These are phyloP conservation scores for Talaromyces islandicus DNA, from an alignment of 2,329 filamentous ascomycete genomes.

Conservation along the genomic window DNA sequence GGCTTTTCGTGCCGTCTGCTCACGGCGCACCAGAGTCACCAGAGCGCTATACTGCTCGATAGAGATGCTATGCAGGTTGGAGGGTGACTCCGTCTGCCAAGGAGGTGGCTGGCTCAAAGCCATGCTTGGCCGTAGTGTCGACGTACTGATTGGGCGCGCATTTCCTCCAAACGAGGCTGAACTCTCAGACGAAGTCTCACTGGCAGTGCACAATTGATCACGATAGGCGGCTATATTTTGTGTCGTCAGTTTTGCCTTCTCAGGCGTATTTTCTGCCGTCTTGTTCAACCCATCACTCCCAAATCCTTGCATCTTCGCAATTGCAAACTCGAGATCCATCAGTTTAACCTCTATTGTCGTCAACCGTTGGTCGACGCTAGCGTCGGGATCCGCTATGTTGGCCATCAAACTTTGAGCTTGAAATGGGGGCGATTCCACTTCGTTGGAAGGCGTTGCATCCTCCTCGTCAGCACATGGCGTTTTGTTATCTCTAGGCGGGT, in stretches of 20 bases:
- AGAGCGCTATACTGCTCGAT: slow-evolving; percentile 44
- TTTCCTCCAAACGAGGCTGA: slow-evolving; percentile 8
- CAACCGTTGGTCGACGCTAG: slow-evolving; percentile 41
- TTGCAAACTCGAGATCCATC: slow-evolving; percentile 45
- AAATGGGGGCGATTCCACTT: slow-evolving; percentile 21
- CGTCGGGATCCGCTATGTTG: slow-evolving; percentile 34
- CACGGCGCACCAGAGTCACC: slow-evolving; percentile 39
- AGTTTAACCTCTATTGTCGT: slow-evolving; percentile 46
- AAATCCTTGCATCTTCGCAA: slow-evolving; percentile 41
- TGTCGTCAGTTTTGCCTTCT: slow-evolving; percentile 4
- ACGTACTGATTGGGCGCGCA: slow-evolving; percentile 23
- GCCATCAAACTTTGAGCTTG: slow-evolving; percentile 34
- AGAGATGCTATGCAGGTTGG: slow-evolving; percentile 32
- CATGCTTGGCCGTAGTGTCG: slow-evolving; percentile 17
- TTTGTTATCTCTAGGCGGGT: not conserved
- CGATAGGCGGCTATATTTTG: not conserved
- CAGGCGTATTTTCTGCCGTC: slow-evolving; percentile 8
- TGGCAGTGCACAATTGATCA: slow-evolving; percentile 10
- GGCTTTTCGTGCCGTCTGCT: slow-evolving; percentile 40
- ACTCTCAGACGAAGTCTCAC: slow-evolving; percentile 11
- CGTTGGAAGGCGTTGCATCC: slow-evolving; percentile 13
- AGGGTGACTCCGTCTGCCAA: slow-evolving; percentile 22
- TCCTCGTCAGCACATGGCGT: slow-evolving; percentile 4
- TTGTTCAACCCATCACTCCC: slow-evolving; percentile 15
- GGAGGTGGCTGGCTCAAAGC: slow-evolving; percentile 18